Percentiles rank a stretch among this genome's conserved stretches.
Conservation (phyloP, 768 basidiomycete genomes). For the Trametes gibbosa region DNA sequence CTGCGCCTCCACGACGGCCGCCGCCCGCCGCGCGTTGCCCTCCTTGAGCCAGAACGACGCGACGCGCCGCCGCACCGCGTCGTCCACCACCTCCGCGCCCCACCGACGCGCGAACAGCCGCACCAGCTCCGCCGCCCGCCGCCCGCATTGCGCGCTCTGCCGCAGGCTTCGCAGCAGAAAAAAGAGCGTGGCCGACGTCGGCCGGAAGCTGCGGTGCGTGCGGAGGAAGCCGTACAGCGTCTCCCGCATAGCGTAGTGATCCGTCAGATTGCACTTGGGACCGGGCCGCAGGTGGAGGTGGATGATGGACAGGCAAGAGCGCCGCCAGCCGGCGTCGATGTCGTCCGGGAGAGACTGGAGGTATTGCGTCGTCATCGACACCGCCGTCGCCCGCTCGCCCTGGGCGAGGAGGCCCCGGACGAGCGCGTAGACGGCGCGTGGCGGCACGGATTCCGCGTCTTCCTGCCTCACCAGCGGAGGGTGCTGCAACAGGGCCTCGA, state of each 20-base stretch:
- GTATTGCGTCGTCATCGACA: slow-evolving; percentile 43
- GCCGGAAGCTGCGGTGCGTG: slow-evolving; percentile 48
- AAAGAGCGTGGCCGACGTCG: slow-evolving; percentile 58
- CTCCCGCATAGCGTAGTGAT: slow-evolving; percentile 43
- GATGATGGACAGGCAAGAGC: slow-evolving; percentile 50
- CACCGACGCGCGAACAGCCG: slow-evolving; percentile 48
- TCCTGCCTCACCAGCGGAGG: slow-evolving; percentile 37
- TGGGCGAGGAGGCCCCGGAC: slow-evolving; percentile 45
- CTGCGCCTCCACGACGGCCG: slow-evolving; percentile 1
- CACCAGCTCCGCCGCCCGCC: slow-evolving; percentile 46
- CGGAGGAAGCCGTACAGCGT: slow-evolving; percentile 44
- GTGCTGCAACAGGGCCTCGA: slow-evolving; percentile 38
- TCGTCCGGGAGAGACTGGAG: slow-evolving; percentile 45
- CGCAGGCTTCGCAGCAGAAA: slow-evolving; percentile 54
- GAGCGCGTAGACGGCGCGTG: slow-evolving; percentile 44
- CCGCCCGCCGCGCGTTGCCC: slow-evolving; percentile 14
- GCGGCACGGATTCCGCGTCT: slow-evolving; percentile 35
- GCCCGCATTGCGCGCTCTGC: slow-evolving; percentile 50
- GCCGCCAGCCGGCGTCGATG: slow-evolving; percentile 35
- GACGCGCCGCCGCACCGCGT: slow-evolving; percentile 57
- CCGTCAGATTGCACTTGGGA: slow-evolving; percentile 34
- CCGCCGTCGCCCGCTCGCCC: slow-evolving; percentile 8
- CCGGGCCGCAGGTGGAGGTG: slow-evolving; percentile 44
- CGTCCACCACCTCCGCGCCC: slow-evolving; percentile 55
- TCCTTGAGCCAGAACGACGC: slow-evolving; percentile 61